Percentiles rank a stretch among this genome's conserved stretches.
Evolutionary conservation across 2,329 filamentous ascomycete genomes (phyloP).

Genomic region (Claviceps maximensis): DNA sequence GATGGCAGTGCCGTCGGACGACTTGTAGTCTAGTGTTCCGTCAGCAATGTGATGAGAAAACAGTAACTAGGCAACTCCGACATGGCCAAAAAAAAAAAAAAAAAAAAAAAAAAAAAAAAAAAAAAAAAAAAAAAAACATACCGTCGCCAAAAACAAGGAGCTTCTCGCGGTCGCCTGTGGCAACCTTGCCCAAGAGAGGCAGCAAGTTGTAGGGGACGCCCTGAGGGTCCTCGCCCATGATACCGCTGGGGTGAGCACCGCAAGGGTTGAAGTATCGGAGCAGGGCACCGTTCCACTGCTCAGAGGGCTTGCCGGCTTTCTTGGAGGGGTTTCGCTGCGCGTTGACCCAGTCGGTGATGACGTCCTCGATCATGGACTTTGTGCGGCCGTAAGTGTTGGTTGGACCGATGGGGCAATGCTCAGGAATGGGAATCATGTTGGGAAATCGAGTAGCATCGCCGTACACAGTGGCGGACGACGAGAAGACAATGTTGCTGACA

Average conservation of each 20-base stretch:
- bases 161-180: conserved; percentile 88
- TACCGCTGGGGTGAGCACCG: conserved; percentile 82
- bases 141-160: conserved; percentile 88
- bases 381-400: conserved; percentile 98
- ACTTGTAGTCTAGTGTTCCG: conserved; percentile 59
- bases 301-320: conserved; percentile 64
- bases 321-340: conserved; percentile 71
- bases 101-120: background rate
- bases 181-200: conserved; percentile 87
- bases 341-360: conserved; percentile 84
- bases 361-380: conserved; percentile 80
- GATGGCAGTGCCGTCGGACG: conserved; percentile 83
- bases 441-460: conserved; percentile 91
- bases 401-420: conserved; percentile 87
- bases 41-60: conserved; percentile 8
- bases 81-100: background rate
- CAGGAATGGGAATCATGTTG: conserved; percentile 98
- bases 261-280: conserved; percentile 97
- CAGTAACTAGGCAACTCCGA: background rate
- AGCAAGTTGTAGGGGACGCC: conserved; percentile 93
- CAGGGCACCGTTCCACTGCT: conserved; percentile 85
- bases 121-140: conserved; percentile 30
- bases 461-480: conserved; percentile 94
- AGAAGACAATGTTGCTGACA: conserved; percentile 96
- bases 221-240: conserved; percentile 97